Evolutionary conservation across 2,329 filamentous ascomycete genomes (phyloP).

Genomic region (Verticillium isaacii): DNA sequence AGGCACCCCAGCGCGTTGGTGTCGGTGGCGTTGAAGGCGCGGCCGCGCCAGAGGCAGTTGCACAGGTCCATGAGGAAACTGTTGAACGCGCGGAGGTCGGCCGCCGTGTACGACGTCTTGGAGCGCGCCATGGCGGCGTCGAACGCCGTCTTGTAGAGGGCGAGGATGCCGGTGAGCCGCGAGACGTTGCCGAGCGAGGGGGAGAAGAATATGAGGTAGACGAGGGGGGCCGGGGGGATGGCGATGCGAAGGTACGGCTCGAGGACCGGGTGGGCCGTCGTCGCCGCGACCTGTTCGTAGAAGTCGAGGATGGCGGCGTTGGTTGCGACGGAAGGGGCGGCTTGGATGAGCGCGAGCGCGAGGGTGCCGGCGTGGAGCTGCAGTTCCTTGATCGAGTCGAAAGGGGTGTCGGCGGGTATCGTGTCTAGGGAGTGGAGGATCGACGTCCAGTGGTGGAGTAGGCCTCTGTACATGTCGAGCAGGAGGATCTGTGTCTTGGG

Average conservation of each 20-base stretch:
- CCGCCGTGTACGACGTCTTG: constrained; percentile 45
- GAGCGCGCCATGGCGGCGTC: constrained; percentile 54
- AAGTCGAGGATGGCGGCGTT: constrained; percentile 63
- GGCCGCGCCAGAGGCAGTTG: constrained; percentile 75
- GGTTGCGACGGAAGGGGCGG: constrained; percentile 33
- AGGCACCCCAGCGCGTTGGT: constrained; percentile 56
- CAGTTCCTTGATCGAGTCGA: constrained; percentile 32
- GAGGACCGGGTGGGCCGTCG: constrained; percentile 48
- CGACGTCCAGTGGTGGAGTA: constrained; percentile 58
- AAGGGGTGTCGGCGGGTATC: constrained; percentile 28
- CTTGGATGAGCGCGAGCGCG: constrained; percentile 55
- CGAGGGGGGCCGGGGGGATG: constrained; percentile 60
- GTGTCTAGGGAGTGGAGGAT: constrained; percentile 34
- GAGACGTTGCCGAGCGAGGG: constrained; percentile 59
- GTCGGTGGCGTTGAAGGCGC: constrained; percentile 63
- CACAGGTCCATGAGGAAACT: constrained; percentile 83
- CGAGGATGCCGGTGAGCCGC: constrained; percentile 64
- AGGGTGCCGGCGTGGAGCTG: constrained; percentile 49
- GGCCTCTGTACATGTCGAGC: constrained; percentile 60
- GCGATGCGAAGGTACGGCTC: constrained; percentile 57
- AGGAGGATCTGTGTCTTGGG: constrained; percentile 52
- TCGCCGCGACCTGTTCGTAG: constrained; percentile 55
- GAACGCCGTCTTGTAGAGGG: constrained; percentile 69
- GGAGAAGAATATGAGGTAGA: constrained; percentile 69
- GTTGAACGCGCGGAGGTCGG: constrained; percentile 69